A percentile compares a stretch with the other conserved stretches of the same genome.
Evolutionary conservation across 2,329 filamentous ascomycete genomes (phyloP).

Genomic region (Pestalotiopsis sp.): DNA sequence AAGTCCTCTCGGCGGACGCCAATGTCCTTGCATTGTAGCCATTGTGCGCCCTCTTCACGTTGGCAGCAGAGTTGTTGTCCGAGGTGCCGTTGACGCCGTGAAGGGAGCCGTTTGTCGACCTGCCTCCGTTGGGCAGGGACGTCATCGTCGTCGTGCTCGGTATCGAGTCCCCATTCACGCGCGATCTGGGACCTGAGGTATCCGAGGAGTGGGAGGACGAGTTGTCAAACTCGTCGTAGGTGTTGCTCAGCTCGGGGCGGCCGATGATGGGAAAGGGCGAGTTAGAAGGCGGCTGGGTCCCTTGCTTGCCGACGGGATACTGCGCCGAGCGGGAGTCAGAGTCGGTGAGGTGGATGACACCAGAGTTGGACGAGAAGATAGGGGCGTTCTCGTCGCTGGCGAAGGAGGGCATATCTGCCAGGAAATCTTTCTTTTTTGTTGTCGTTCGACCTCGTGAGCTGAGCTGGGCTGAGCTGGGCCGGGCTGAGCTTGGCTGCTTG

Average conservation of each 20-base stretch:
- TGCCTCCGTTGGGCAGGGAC: slow-evolving; percentile 55
- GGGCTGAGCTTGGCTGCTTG: background rate
- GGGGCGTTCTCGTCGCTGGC: slow-evolving; percentile 42
- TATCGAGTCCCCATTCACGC: slow-evolving; percentile 42
- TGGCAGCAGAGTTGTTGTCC: background rate
- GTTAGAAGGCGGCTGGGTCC: background rate
- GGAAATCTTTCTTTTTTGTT: background rate
- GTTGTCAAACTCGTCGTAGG: slow-evolving; percentile 55
- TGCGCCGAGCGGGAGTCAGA: slow-evolving; percentile 17
- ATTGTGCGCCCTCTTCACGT: background rate
- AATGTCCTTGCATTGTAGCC: background rate
- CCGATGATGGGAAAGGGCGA: slow-evolving; percentile 10
- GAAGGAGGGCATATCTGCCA: slow-evolving; percentile 53
- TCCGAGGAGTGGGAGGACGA: slow-evolving; percentile 54
- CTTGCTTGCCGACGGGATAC: slow-evolving; percentile 4
- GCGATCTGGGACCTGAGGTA: slow-evolving; percentile 45
- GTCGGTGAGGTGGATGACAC: slow-evolving; percentile 32
- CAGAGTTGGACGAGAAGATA: slow-evolving; percentile 28
- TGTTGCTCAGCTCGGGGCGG: slow-evolving; percentile 36
- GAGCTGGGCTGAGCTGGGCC: background rate
- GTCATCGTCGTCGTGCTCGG: slow-evolving; percentile 58
- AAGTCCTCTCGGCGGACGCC: background rate
- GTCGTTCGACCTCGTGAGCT: background rate
- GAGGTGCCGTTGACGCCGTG: background rate
- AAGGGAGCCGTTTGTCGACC: background rate